phyloP scores from a whole-genome alignment of 345 rosid genomes.

The Eucalyptus viminalis region DNA sequence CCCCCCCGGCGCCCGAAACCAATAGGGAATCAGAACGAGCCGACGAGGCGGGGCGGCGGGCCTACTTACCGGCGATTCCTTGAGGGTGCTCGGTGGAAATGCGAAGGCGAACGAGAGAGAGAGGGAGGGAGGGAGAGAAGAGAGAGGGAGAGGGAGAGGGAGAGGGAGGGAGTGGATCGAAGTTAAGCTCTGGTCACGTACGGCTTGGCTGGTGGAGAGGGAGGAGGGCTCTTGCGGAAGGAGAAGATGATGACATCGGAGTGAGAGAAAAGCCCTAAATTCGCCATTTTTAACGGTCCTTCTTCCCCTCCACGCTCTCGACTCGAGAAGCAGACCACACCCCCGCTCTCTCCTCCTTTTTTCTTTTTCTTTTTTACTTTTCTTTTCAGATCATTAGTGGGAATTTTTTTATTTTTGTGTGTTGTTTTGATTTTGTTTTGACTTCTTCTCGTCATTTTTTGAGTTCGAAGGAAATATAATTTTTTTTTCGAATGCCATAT shows the following conservation, averaged over 20 bases:
- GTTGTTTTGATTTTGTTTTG: not conserved
- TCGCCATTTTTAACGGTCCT: not conserved
- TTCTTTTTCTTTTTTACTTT: not conserved
- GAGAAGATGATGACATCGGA: not conserved
- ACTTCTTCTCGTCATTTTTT: not conserved
- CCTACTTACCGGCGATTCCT: not conserved
- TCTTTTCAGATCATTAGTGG: not conserved
- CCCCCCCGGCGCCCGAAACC: not conserved
- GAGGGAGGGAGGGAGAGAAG: not conserved
- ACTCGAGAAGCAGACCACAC: not conserved
- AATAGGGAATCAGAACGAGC: not conserved
- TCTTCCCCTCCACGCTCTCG: not conserved
- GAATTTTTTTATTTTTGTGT: rapidly evolving
- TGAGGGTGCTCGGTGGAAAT: not conserved
- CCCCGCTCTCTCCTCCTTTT: not conserved
- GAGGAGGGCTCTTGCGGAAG: not conserved
- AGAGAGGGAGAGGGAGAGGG: not conserved
- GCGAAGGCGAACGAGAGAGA: not conserved
- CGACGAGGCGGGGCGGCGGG: not conserved
- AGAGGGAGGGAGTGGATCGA: not conserved
- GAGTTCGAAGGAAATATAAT: not conserved
- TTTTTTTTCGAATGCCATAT: not conserved
- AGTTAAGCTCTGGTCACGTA: not conserved
- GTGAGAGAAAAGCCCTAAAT: not conserved
- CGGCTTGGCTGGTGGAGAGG: not conserved